Conservation (phyloP, 2,329 filamentous ascomycete genomes). For the Fusarium sterilihyphosum region DNA sequence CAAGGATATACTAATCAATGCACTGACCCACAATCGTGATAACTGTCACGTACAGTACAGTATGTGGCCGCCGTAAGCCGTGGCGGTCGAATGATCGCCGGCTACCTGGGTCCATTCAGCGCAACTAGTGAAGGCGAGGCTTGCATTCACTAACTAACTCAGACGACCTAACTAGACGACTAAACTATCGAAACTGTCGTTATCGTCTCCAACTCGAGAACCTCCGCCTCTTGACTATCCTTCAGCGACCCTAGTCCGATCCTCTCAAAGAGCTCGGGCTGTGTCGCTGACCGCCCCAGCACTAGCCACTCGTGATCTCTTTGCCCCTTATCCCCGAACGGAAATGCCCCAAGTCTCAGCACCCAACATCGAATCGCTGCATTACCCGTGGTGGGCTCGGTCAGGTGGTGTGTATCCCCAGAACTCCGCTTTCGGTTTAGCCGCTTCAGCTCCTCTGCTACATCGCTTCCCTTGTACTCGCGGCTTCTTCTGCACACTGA, state of each 20-base stretch:
- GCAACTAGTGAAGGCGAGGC: not conserved
- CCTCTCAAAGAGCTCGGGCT: constrained; percentile 15
- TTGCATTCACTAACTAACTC: not conserved
- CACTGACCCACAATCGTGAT: constrained; percentile 6
- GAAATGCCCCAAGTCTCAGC: constrained; percentile 25
- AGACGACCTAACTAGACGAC: not conserved
- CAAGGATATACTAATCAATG: not conserved
- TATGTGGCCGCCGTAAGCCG: not conserved
- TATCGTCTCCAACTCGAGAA: constrained; percentile 1
- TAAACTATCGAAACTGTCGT: constrained; percentile 4
- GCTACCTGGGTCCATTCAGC: not conserved
- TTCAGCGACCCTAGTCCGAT: constrained; percentile 18
- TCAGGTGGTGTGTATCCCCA: not conserved
- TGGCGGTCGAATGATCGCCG: not conserved
- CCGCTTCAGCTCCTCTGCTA: not conserved
- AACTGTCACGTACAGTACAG: not conserved
- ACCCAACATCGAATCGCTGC: constrained; percentile 24
- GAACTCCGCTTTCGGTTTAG: not conserved
- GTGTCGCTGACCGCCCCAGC: constrained; percentile 15
- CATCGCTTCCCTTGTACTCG: not conserved
- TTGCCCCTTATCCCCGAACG: not conserved
- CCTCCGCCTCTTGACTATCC: not conserved
- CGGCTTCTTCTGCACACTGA: constrained; percentile 17
- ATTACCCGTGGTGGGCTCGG: not conserved
- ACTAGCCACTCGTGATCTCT: constrained; percentile 24